Conservation (phyloP, 2,329 filamentous ascomycete genomes). For the Dothidotthia symphoricarpi region DNA sequence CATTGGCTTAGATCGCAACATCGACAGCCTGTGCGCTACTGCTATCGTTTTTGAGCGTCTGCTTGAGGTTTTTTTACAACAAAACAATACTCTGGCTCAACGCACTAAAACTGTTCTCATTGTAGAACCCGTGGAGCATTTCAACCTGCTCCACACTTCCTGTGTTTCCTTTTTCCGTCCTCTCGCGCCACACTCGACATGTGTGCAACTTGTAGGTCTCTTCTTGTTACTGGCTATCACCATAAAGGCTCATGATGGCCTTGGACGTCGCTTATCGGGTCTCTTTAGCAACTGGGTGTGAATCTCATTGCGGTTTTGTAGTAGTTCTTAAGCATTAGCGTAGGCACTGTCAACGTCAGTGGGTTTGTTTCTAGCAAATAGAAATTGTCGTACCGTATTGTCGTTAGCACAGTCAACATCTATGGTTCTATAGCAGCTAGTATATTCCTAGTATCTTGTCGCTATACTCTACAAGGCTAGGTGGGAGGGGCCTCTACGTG, state of each 20-base stretch:
- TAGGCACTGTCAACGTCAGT: slow-evolving; percentile 8
- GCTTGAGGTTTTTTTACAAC: slow-evolving; percentile 79
- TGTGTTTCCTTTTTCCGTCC: slow-evolving; percentile 28
- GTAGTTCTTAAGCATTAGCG: slow-evolving; percentile 1
- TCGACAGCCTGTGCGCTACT: slow-evolving; percentile 54
- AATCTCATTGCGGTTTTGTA: slow-evolving; percentile 13
- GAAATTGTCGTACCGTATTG: slow-evolving; percentile 8
- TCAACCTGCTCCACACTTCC: slow-evolving; percentile 60
- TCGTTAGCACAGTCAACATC: slow-evolving; percentile 7
- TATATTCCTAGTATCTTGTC: slow-evolving; percentile 12
- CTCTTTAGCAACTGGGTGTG: slow-evolving; percentile 10
- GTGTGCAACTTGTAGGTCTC: slow-evolving; percentile 16
- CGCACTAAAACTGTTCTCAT: slow-evolving; percentile 62
- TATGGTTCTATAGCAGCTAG: slow-evolving; percentile 1
- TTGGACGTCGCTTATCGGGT: slow-evolving; percentile 11
- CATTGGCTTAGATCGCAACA: slow-evolving; percentile 66
- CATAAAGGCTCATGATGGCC: slow-evolving; percentile 1
- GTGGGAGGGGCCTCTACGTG: slow-evolving; percentile 13
- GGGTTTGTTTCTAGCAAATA: slow-evolving; percentile 11
- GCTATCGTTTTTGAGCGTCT: slow-evolving; percentile 58
- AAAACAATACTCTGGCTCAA: slow-evolving; percentile 75
- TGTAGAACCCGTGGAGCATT: slow-evolving; percentile 51
- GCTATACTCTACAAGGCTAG: slow-evolving; percentile 15
- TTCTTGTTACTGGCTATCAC: slow-evolving; percentile 5
- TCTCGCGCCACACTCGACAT: slow-evolving; percentile 13